A percentile compares a stretch with the other conserved stretches of the same genome.
phyloP scores from a whole-genome alignment of 768 basidiomycete species.

The Suillus brevipes region DNA sequence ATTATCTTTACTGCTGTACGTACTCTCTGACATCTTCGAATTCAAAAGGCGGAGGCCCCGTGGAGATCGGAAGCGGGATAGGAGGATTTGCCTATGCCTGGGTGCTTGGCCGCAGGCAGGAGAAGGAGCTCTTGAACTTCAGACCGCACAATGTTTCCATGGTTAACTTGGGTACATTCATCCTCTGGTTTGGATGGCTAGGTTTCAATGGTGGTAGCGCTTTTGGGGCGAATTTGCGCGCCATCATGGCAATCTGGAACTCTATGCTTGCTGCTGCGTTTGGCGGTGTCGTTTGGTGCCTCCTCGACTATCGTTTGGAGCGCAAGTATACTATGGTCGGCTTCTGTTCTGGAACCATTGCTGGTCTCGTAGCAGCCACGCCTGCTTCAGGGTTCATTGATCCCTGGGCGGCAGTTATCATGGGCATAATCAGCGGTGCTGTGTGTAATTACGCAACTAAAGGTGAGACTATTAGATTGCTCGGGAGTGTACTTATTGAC shows the following conservation, averaged over 20 bases:
- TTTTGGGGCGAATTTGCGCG: conserved; percentile 85
- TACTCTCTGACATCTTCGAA: conserved; percentile 1
- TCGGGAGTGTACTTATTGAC: conserved; percentile 13
- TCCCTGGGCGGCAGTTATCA: conserved; percentile 73
- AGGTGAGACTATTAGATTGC: conserved; percentile 41
- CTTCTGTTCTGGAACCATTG: conserved; percentile 86
- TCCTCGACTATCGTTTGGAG: conserved; percentile 77
- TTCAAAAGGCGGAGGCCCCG: conserved; percentile 72
- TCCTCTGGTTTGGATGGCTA: conserved; percentile 87
- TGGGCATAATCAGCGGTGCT: conserved; percentile 71
- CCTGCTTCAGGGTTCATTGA: conserved; percentile 83
- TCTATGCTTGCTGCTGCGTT: conserved; percentile 84
- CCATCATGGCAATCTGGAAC: conserved; percentile 84
- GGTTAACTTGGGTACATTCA: conserved; percentile 80
- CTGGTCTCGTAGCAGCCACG: conserved; percentile 86
- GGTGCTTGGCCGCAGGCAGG: conserved; percentile 80
- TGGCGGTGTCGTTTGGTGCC: conserved; percentile 81
- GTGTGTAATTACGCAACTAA: conserved; percentile 86
- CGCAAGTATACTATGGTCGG: conserved; percentile 88
- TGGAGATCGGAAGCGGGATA: conserved; percentile 85
- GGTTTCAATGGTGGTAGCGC: conserved; percentile 93
- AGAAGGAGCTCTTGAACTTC: conserved; percentile 73
- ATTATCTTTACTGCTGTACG: conserved; percentile 9
- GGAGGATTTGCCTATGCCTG: conserved; percentile 84
- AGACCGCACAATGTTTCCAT: conserved; percentile 86